These are phyloP conservation scores for Monosporozyma yasuniensis DNA, from an alignment of 805 yeast genomes.

Conservation along the genomic window DNA sequence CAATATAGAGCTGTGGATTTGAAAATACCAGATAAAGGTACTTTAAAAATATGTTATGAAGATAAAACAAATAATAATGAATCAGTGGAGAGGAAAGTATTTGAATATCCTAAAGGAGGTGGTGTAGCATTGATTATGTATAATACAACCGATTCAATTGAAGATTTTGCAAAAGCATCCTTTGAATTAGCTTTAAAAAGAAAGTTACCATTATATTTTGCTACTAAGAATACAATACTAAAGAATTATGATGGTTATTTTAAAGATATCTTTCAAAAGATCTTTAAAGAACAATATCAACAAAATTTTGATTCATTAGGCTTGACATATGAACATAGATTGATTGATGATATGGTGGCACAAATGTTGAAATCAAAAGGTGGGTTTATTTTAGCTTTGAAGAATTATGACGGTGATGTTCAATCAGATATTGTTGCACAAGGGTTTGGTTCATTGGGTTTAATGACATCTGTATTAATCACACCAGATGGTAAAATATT, in stretches of 20 bases:
- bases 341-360: conserved; percentile 97
- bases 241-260: conserved; percentile 91
- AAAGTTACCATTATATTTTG: conserved; percentile 69
- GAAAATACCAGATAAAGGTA: conserved; percentile 64
- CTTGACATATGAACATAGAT: conserved; percentile 93
- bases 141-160: conserved; percentile 85
- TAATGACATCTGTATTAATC: conserved; percentile 89
- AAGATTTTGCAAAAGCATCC: conserved; percentile 86
- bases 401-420: conserved; percentile 96
- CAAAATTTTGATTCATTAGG: conserved; percentile 60
- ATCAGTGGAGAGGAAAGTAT: conserved; percentile 29
- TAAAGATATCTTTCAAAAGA: conserved; percentile 80
- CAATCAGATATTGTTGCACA: conserved; percentile 97
- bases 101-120: conserved; percentile 42
- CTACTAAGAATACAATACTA: conserved; percentile 90
- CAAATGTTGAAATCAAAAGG: conserved; percentile 95
- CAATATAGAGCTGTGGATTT: conserved; percentile 91
- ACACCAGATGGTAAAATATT: conserved; percentile 95
- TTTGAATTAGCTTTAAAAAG: conserved; percentile 78
- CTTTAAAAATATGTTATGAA: conserved; percentile 62
- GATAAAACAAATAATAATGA: conserved; percentile 53
- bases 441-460: conserved; percentile 92
- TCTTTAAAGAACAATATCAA: conserved; percentile 66
- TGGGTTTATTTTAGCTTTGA: conserved; percentile 89
- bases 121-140: conserved; percentile 85